These are phyloP conservation scores for Xylariales sp. DNA, from an alignment of 2,329 filamentous ascomycete genomes.

Conservation along the genomic window DNA sequence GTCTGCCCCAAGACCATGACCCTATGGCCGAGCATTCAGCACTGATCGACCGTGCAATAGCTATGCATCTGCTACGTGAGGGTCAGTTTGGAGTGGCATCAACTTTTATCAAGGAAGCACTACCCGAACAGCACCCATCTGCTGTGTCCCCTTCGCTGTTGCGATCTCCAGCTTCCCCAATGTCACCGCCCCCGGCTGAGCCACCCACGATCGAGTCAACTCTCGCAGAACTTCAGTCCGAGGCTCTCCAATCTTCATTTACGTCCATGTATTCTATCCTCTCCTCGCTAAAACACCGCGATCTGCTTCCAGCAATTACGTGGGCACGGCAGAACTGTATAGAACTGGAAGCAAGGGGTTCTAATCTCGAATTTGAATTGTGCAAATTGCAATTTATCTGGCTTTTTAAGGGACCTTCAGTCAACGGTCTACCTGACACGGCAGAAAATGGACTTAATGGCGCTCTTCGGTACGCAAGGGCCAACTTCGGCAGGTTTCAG, in stretches of 20 bases:
- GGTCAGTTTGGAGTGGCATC: slow-evolving; percentile 87
- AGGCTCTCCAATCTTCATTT: slow-evolving; percentile 75
- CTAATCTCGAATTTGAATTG: slow-evolving; percentile 93
- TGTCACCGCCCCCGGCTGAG: slow-evolving; percentile 15
- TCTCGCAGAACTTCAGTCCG: slow-evolving; percentile 55
- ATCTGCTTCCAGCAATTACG: slow-evolving; percentile 77
- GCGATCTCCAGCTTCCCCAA: slow-evolving; percentile 13
- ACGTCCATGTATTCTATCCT: slow-evolving; percentile 88
- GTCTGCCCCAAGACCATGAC: slow-evolving; percentile 76
- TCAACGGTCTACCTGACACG: slow-evolving; percentile 51
- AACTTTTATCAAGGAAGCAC: slow-evolving; percentile 74
- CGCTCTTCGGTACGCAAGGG: slow-evolving; percentile 72
- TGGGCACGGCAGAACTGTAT: slow-evolving; percentile 75
- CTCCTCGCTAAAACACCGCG: slow-evolving; percentile 66
- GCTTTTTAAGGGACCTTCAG: slow-evolving; percentile 64
- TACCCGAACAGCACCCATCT: slow-evolving; percentile 21
- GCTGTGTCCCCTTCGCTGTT: slow-evolving; percentile 21
- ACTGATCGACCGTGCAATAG: slow-evolving; percentile 87
- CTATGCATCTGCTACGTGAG: slow-evolving; percentile 93
- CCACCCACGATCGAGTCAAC: slow-evolving; percentile 33
- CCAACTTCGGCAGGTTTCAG: slow-evolving; percentile 71
- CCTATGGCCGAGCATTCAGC: slow-evolving; percentile 69
- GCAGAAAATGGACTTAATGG: slow-evolving; percentile 49
- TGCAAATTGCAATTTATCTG: slow-evolving; percentile 86
- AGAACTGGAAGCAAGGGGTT: slow-evolving; percentile 74